A percentile compares a stretch with the other conserved stretches of the same genome.
Evolutionary conservation across 208 protist species (phyloP).

Genomic region (Crithidia bombi): DNA sequence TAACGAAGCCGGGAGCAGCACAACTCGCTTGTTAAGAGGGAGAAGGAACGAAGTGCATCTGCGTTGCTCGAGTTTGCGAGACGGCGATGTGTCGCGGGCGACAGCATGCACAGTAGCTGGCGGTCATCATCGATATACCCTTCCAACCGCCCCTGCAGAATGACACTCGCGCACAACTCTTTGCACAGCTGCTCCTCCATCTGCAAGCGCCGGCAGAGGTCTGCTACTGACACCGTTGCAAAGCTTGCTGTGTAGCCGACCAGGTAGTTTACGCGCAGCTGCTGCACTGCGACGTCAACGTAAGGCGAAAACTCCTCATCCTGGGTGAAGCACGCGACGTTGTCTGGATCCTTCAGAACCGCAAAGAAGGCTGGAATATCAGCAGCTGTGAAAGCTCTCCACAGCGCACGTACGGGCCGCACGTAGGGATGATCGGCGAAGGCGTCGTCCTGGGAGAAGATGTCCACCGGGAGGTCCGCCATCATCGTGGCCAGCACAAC

Average conservation of each 20-base stretch:
- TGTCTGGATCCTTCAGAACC: slow-evolving; percentile 68
- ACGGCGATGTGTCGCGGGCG: slow-evolving; percentile 2
- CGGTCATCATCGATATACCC: slow-evolving; percentile 45
- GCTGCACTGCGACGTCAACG: slow-evolving; percentile 91
- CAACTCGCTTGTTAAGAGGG: slow-evolving; percentile 18
- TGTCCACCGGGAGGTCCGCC: slow-evolving; percentile 35
- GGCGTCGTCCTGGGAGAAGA: slow-evolving; percentile 35
- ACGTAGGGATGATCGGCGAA: slow-evolving; percentile 46
- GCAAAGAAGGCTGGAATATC: slow-evolving; percentile 88
- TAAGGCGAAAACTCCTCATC: slow-evolving; percentile 93
- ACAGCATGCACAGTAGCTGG: slow-evolving; percentile 44
- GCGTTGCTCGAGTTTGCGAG: slow-evolving; percentile 10
- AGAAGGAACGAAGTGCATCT: slow-evolving; percentile 15
- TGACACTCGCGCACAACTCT: slow-evolving; percentile 88
- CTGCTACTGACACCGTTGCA: slow-evolving; percentile 54
- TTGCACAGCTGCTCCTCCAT: slow-evolving; percentile 84
- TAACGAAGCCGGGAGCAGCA: slow-evolving; percentile 13
- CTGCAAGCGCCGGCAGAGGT: slow-evolving; percentile 73
- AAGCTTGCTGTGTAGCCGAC: slow-evolving; percentile 91
- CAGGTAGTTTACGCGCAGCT: slow-evolving; percentile 92
- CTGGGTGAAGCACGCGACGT: slow-evolving; percentile 63
- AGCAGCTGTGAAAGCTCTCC: slow-evolving; percentile 38
- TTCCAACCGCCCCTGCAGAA: slow-evolving; percentile 90
- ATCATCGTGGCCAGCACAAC: slow-evolving; percentile 94
- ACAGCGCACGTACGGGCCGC: slow-evolving; percentile 32